phyloP scores from a whole-genome alignment of 305 asterid genomes.

The Withania somnifera region DNA sequence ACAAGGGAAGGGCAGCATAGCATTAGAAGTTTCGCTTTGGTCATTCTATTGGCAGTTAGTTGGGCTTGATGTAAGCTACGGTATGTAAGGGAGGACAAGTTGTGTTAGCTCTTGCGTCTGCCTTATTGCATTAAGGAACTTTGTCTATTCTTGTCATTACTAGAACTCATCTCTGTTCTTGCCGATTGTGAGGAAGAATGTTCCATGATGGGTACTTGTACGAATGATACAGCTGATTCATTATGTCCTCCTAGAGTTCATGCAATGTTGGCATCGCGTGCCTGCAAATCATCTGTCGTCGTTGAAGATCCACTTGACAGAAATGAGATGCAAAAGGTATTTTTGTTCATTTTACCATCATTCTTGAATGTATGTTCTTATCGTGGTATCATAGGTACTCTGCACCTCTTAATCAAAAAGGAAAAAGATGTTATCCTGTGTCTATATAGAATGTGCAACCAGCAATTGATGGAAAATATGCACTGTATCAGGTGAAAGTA shows the following conservation, averaged over 20 bases:
- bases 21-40: background rate
- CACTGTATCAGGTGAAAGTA: background rate
- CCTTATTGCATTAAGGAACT: background rate
- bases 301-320: slow-evolving; percentile 85
- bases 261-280: slow-evolving; percentile 94
- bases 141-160: background rate
- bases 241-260: slow-evolving; percentile 89
- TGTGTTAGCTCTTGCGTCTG: background rate
- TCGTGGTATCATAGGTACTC: background rate
- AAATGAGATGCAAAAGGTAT: slow-evolving; percentile 88
- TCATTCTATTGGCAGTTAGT: background rate
- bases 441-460: background rate
- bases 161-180: slow-evolving; percentile 69
- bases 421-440: background rate
- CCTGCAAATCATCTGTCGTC: slow-evolving; percentile 90
- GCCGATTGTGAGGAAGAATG: slow-evolving; percentile 83
- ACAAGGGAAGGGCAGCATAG: too few species aligned
- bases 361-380: background rate
- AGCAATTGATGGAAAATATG: background rate
- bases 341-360: background rate
- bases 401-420: background rate
- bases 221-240: slow-evolving; percentile 62
- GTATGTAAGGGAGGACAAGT: background rate
- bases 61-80: background rate
- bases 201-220: slow-evolving; percentile 65